Base-by-base conservation (phyloP, 106 monocot genomes). In the Allium fistulosum region DNA sequence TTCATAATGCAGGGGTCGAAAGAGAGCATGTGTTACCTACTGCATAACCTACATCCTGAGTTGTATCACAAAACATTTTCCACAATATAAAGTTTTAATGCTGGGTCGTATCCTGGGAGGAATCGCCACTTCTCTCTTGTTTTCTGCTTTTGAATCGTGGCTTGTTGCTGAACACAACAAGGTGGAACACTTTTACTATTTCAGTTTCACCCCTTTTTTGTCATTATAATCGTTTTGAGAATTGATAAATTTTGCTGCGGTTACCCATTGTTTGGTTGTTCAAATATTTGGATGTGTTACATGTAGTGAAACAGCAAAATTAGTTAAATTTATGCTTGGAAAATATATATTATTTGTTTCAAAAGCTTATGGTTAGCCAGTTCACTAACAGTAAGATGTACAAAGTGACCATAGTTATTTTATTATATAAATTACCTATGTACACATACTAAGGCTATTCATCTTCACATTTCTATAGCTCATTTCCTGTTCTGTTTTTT, bases 91-190 rank as follows among this genome's bases (percentile, higher is more conserved):
- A 75, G 69, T 92, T 49, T 66, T 97, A 63, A 89, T 97, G 97
- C 26, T 97, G 49, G 97, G 97, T 10, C 86, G 92, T 28, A 85
- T 97, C 48, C 73, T 97, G 61, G 97, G 92, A 48, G 97, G 97
- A 62, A 87, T 97, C 58, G 80, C 97, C 46, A 97, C 97, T 9
- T 92, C 97, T 52, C 87, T 97, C 37, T 81, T 97, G 28, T 92
- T 97, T 75, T 97, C 92, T 4, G 92, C 97, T 62, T 97, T 97
- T 66, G 97, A 97, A 68, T 97, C 97, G 16, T 97, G 97, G 97
- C 97, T 97, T 51, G 97, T 97, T 62, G 97, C 97, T 12, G 97
- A 97, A 58, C 97, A 97, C 76, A 80, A 80, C 65, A 97, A 97
- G 88, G 97, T 92, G 70, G 73, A 27, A 48, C 37, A 5, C 37